Evolutionary conservation across 179 eudicot genomes (phyloP).

Genomic region (Beta macrorhiza): DNA sequence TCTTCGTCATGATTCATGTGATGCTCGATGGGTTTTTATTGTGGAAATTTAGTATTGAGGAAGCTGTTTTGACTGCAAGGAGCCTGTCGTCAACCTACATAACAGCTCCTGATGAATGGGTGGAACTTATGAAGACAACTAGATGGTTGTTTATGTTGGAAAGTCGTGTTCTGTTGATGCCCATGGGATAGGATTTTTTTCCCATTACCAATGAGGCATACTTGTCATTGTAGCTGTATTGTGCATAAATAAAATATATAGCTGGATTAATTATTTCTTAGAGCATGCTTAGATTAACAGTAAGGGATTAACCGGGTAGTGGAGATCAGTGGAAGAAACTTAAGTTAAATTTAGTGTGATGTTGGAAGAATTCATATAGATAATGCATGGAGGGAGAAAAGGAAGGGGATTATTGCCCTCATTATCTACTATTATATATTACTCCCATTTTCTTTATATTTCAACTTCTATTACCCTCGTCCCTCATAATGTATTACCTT

Average conservation of each 20-base stretch:
- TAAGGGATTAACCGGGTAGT: too few species aligned
- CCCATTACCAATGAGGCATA: background rate
- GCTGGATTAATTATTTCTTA: background rate
- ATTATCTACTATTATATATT: too few species aligned
- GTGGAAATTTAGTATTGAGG: background rate
- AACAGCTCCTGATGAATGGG: background rate
- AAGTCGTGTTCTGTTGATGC: constrained; percentile 1
- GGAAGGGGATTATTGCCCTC: too few species aligned
- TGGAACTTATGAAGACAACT: background rate
- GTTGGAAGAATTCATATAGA: too few species aligned
- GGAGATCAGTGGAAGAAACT: too few species aligned
- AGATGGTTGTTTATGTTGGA: background rate
- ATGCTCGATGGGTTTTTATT: background rate
- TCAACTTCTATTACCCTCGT: too few species aligned
- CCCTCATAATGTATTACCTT: too few species aligned
- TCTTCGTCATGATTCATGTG: background rate
- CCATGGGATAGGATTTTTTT: background rate
- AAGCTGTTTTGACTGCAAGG: background rate
- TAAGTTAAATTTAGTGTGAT: too few species aligned
- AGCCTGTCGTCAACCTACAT: background rate
- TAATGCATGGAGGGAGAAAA: too few species aligned
- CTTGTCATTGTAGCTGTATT: background rate
- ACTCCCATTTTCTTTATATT: too few species aligned
- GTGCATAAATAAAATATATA: background rate
- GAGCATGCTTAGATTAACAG: too few species aligned